These are phyloP conservation scores for Pittosporum tobira DNA, from an alignment of 129 eudicot species.

Conservation along the genomic window DNA sequence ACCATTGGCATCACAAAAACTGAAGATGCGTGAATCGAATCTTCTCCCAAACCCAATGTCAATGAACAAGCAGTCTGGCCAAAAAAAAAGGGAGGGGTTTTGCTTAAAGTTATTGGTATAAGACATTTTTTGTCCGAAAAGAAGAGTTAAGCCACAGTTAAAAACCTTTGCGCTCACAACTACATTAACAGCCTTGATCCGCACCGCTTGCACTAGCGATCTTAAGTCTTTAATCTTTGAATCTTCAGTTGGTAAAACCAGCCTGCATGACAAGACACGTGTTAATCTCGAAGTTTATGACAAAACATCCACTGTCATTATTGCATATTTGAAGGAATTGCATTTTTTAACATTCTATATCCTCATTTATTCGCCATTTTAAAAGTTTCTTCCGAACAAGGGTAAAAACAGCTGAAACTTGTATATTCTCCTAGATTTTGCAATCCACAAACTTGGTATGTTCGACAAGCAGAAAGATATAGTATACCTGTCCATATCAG, in stretches of 20 bases:
- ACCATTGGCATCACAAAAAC: slow-evolving; percentile 89
- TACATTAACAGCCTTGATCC: slow-evolving; percentile 38
- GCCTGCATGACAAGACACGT: slow-evolving; percentile 36
- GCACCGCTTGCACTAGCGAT: slow-evolving; percentile 38
- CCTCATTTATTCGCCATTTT: neutral
- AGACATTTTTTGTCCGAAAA: slow-evolving; percentile 10
- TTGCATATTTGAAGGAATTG: neutral
- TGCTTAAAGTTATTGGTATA: slow-evolving; percentile 4
- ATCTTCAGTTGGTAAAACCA: slow-evolving; percentile 51
- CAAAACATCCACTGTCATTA: neutral
- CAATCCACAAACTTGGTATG: neutral
- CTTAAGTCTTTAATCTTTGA: slow-evolving; percentile 50
- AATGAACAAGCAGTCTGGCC: slow-evolving; percentile 61
- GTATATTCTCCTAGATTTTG: neutral
- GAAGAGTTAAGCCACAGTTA: slow-evolving; percentile 1
- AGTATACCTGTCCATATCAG: slow-evolving; percentile 60
- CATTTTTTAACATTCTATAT: neutral
- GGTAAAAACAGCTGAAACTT: no score
- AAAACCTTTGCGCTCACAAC: slow-evolving; percentile 64
- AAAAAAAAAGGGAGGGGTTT: neutral
- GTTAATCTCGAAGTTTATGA: slow-evolving; percentile 8
- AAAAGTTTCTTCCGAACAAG: neutral
- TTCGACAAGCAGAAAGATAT: neutral
- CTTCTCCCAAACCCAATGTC: slow-evolving; percentile 81
- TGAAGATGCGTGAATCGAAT: slow-evolving; percentile 74